Percentiles rank a stretch among this genome's conserved stretches.
phyloP scores from a whole-genome alignment of 2,329 filamentous ascomycete genomes.

The Colletotrichum somersetense region DNA sequence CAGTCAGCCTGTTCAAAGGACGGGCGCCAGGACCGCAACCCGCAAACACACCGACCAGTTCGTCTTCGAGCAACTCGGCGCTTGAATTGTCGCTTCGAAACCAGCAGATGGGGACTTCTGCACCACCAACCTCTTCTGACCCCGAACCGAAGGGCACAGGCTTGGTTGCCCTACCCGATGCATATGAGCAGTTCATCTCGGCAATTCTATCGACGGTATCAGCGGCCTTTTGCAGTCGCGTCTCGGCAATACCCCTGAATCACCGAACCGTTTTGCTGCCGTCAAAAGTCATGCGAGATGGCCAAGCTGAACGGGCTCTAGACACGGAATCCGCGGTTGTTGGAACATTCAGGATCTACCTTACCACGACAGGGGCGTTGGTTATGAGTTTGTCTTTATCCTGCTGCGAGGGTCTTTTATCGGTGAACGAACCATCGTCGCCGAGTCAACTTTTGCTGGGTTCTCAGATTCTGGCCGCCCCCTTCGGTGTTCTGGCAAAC shows the following conservation, averaged over 20 bases:
- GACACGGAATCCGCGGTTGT: slow-evolving; percentile 37
- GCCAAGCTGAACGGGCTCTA: slow-evolving; percentile 19
- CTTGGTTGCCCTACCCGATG: slow-evolving; percentile 56
- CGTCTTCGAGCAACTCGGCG: slow-evolving; percentile 57
- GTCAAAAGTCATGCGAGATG: slow-evolving; percentile 37
- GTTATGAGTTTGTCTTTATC: slow-evolving; percentile 64
- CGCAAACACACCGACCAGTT: slow-evolving; percentile 60
- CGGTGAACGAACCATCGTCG: slow-evolving; percentile 58
- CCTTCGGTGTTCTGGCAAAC: slow-evolving; percentile 64
- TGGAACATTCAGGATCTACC: slow-evolving; percentile 65
- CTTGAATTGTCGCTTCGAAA: slow-evolving; percentile 54
- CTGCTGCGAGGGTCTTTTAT: slow-evolving; percentile 60
- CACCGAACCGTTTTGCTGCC: slow-evolving; percentile 64
- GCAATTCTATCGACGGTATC: slow-evolving; percentile 66
- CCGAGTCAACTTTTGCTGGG: slow-evolving; percentile 56
- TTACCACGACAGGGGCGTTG: slow-evolving; percentile 68
- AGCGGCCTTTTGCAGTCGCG: slow-evolving; percentile 61
- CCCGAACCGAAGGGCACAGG: slow-evolving; percentile 49
- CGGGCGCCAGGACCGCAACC: slow-evolving; percentile 55
- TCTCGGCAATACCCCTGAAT: slow-evolving; percentile 65
- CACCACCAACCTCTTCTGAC: slow-evolving; percentile 47
- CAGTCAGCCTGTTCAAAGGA: slow-evolving; percentile 61
- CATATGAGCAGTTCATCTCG: slow-evolving; percentile 67
- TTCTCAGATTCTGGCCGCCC: slow-evolving; percentile 65
- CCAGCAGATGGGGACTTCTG: slow-evolving; percentile 40